Evolutionary conservation across 106 monocot species (phyloP), one percentile per base, ranked within the genome.

Genomic region (Dioscorea dumetorum): DNA sequence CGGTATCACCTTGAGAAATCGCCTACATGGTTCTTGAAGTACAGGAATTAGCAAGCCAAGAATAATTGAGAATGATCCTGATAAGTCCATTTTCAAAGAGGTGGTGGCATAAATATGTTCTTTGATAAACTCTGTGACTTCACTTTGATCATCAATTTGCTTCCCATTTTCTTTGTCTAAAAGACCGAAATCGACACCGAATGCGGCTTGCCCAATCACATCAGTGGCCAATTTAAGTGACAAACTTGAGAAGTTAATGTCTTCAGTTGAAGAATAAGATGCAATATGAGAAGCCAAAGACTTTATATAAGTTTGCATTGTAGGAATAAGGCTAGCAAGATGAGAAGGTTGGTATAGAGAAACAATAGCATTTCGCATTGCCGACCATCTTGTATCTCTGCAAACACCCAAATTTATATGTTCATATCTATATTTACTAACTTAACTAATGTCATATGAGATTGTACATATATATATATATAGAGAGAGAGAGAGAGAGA

Each of bases 291-390:
- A 22, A 15, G 63, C 22, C 49, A 72, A 66, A 0, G 71, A 61
- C 2, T 81, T 70, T 17, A 86, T 79, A 60, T 78, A 78, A 24
- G 90, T 73, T 50, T 90, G 78, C 83, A 90, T 86, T 67, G 66
- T 61, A 41, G 90, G 90, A 72, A 90, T 84, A 9, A 90, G 83
- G 35, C 64, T 81, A 12, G 90, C 80, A 2, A 90, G 62, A 67
- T 86, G 83, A 5, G 90, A 78, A 15, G 90, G 86, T 50, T 86
- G 90, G 78, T 90, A 90, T 41, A 90, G 61, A 15, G 90, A 86
- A 50, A 86, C 74, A 31, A 90, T 75, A 5, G 83, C 74, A 73
- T 86, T 90, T 81, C 86, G 58, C 90, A 83, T 83, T 0, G 80
- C 67, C 12, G 78, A 79, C 90, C 90, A 90, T 67, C 81, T 86